These are phyloP conservation scores for Fraxinus ornus DNA, from an alignment of 305 asterid genomes.

Conservation along the genomic window DNA sequence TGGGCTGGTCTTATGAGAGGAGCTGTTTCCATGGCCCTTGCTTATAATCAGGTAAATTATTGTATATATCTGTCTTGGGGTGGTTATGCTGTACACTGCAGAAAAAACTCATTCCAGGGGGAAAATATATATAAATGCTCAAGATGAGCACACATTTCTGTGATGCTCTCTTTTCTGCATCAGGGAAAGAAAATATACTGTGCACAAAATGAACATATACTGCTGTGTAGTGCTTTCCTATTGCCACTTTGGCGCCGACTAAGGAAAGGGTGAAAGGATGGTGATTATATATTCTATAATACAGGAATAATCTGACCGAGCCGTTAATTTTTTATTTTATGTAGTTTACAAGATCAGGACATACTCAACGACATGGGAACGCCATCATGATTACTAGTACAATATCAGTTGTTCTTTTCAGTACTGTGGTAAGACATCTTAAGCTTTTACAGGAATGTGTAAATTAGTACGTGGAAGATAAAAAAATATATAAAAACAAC, in stretches of 20 bases:
- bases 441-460: conserved; percentile 5
- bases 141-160: neutral
- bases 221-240: neutral
- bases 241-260: neutral
- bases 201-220: neutral
- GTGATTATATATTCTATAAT: neutral
- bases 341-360: conserved; percentile 64
- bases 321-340: neutral
- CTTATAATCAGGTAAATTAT: conserved; percentile 58
- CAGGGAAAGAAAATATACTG: neutral
- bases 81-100: neutral
- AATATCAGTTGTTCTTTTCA: conserved; percentile 62
- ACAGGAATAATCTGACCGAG: neutral
- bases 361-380: conserved; percentile 54
- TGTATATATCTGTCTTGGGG: neutral
- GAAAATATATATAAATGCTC: neutral
- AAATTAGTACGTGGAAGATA: neutral
- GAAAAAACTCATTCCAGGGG: neutral
- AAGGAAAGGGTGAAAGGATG: neutral
- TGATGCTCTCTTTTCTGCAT: neutral
- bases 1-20: conserved; percentile 80
- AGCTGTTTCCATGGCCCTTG: conserved; percentile 70
- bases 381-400: conserved; percentile 67
- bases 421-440: conserved; percentile 56
- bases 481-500: neutral